phyloP scores from a whole-genome alignment of 257 asterid species.

The Scutellaria baicalensis region DNA sequence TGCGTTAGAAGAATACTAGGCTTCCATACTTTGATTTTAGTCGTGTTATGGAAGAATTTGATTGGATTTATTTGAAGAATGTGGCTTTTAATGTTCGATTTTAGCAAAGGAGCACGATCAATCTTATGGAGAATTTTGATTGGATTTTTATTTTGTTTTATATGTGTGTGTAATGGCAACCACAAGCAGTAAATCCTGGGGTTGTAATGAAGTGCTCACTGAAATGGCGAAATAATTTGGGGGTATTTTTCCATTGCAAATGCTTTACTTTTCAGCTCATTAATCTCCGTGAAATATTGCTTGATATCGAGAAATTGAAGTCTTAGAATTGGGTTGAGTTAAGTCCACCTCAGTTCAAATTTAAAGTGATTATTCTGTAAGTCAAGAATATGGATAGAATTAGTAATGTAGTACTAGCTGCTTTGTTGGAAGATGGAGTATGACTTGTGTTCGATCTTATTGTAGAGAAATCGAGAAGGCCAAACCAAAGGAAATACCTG shows the following conservation, averaged over 20 bases:
- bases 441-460: conserved; percentile 1
- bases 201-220: neutral
- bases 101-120: no score
- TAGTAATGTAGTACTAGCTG: neutral
- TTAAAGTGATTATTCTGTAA: neutral
- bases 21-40: neutral
- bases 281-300: neutral
- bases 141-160: no score
- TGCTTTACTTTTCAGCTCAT: neutral
- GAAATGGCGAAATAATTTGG: neutral
- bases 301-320: neutral
- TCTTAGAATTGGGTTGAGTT: neutral
- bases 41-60: neutral
- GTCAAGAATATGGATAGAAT: neutral
- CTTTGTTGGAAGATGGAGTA: neutral
- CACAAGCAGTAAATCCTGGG: no score
- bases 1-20: neutral
- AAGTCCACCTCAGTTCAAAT: neutral
- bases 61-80: neutral
- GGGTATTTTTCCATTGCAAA: neutral
- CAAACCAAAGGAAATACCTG: conserved; percentile 59
- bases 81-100: no score
- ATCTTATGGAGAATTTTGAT: no score
- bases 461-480: conserved; percentile 64
- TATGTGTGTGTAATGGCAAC: no score